Evolutionary conservation across 768 basidiomycete genomes (phyloP).

Genomic region (Lactarius pseudohatsudake): DNA sequence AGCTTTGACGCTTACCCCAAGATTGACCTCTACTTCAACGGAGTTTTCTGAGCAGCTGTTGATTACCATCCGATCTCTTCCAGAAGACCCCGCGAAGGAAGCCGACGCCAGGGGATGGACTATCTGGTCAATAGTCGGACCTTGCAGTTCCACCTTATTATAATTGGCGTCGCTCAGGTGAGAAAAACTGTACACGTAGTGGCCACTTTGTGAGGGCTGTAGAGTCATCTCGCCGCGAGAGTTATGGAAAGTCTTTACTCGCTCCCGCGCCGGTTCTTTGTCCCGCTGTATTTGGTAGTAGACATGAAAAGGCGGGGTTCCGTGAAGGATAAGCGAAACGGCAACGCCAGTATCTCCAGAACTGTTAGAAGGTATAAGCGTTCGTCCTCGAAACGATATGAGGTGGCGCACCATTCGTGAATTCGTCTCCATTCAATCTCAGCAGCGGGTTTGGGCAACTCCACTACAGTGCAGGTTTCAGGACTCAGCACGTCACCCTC

Average conservation of each 20-base stretch:
- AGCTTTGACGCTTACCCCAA: conserved; percentile 54
- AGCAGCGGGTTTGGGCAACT: conserved; percentile 74
- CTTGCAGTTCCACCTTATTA: conserved; percentile 67
- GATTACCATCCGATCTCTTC: conserved; percentile 53
- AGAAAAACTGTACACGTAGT: conserved; percentile 81
- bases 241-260: conserved; percentile 57
- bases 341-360: conserved; percentile 91
- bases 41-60: conserved; percentile 78
- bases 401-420: conserved; percentile 73
- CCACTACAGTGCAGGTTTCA: conserved; percentile 72
- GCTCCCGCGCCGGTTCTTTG: conserved; percentile 59
- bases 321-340: conserved; percentile 81
- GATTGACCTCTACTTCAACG: conserved; percentile 77
- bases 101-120: conserved; percentile 88
- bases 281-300: conserved; percentile 75
- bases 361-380: conserved; percentile 40
- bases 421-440: conserved; percentile 88
- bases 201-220: conserved; percentile 86
- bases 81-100: conserved; percentile 52
- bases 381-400: not conserved
- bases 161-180: conserved; percentile 85
- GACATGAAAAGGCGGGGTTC: conserved; percentile 86
- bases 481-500: conserved; percentile 82
- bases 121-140: conserved; percentile 79
- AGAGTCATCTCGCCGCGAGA: conserved; percentile 80